A percentile compares a stretch with the other conserved stretches of the same genome.
Conservation (phyloP, 1,284 basidiomycete genomes). For the Marasmius oreades region DNA sequence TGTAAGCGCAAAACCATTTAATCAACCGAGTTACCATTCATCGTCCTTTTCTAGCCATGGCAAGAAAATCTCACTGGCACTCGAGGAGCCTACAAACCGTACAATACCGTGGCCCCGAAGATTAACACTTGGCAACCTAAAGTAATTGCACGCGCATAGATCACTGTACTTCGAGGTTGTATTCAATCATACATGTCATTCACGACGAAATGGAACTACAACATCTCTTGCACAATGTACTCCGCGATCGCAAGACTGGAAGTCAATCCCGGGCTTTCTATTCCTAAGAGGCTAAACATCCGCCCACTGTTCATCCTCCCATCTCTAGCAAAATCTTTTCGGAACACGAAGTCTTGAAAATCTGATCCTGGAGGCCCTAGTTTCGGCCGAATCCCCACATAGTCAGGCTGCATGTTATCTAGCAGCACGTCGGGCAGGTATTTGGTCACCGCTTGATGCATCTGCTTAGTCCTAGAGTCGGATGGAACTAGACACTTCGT, state of each 20-base stretch:
- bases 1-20: conserved; percentile 46
- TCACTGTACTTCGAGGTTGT: neutral
- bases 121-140: conserved; percentile 82
- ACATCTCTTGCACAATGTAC: conserved; percentile 59
- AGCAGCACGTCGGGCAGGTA: conserved; percentile 75
- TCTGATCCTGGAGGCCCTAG: conserved; percentile 69
- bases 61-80: conserved; percentile 90
- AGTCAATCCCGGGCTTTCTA: conserved; percentile 78
- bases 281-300: conserved; percentile 76
- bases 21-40: neutral
- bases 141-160: conserved; percentile 44
- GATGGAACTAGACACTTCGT: conserved; percentile 62
- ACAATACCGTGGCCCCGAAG: conserved; percentile 85
- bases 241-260: conserved; percentile 75
- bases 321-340: conserved; percentile 45
- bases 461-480: conserved; percentile 58
- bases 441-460: conserved; percentile 62
- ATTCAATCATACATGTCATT: conserved; percentile 5
- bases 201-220: conserved; percentile 23
- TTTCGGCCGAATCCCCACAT: conserved; percentile 91
- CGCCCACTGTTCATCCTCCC: conserved; percentile 31
- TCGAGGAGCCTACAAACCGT: conserved; percentile 81
- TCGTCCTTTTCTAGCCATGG: conserved; percentile 52
- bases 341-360: conserved; percentile 84
- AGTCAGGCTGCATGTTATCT: conserved; percentile 79